phyloP scores from a whole-genome alignment of 2,329 filamentous ascomycete genomes.

The Calonectria naviculata region DNA sequence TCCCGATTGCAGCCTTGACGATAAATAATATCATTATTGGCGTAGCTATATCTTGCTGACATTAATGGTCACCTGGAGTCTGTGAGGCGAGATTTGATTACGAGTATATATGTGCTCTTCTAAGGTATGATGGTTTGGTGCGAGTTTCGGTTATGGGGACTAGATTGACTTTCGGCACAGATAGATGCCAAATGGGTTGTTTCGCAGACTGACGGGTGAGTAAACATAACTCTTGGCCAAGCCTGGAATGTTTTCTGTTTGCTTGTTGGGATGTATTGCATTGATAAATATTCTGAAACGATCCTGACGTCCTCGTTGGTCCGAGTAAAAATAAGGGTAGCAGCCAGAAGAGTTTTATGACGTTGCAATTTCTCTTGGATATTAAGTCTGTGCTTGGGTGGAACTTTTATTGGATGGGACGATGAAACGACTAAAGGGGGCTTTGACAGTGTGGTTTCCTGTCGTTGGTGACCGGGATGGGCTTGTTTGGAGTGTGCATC shows the following conservation, averaged over 20 bases:
- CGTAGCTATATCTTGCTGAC: neutral
- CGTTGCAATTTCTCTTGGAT: neutral
- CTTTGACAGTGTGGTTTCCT: neutral
- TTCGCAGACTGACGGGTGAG: neutral
- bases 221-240: neutral
- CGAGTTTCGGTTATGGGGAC: neutral
- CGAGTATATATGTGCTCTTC: neutral
- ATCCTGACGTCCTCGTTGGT: neutral
- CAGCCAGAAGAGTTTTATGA: neutral
- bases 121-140: neutral
- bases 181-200: neutral
- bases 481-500: neutral
- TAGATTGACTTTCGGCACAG: neutral
- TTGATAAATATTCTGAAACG: slow-evolving; percentile 8
- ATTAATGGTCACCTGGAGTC: neutral
- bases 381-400: slow-evolving; percentile 2
- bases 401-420: neutral
- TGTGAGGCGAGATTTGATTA: neutral
- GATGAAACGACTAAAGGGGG: slow-evolving; percentile 5
- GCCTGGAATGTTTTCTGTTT: neutral
- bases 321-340: neutral
- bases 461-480: neutral
- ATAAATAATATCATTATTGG: neutral
- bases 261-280: neutral
- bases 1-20: neutral